Conservation (phyloP, 495 filamentous ascomycete genomes). For the Penicillium coprophilum region DNA sequence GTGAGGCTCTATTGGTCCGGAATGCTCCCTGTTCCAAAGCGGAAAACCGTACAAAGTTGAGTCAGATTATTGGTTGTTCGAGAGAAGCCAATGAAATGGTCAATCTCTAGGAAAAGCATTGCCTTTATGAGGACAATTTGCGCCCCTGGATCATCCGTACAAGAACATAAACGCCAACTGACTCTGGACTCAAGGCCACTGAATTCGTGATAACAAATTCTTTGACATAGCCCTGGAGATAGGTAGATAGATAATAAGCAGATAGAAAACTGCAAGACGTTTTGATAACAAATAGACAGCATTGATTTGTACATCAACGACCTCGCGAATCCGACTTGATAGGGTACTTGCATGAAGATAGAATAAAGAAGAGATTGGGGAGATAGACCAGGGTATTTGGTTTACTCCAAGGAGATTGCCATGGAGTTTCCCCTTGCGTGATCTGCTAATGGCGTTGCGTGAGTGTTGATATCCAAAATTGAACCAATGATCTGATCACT, state of each 20-base stretch:
- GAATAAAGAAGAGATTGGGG: not conserved
- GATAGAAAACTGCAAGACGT: not conserved
- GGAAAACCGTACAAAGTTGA: no score
- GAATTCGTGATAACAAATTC: not conserved
- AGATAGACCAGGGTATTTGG: not conserved
- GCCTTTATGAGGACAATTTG: not conserved
- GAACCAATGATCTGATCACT: not conserved
- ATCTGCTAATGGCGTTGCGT: slow-evolving; percentile 1
- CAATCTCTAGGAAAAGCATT: not conserved
- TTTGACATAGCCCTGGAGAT: not conserved
- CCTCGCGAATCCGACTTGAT: not conserved
- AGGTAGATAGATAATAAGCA: not conserved
- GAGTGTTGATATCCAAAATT: not conserved
- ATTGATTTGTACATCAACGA: not conserved
- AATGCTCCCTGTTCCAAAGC: no score
- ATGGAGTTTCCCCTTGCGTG: not conserved
- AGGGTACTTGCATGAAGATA: slow-evolving; percentile 1
- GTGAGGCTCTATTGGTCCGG: not conserved
- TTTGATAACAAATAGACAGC: not conserved
- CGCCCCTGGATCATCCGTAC: not conserved
- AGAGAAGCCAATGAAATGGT: not conserved
- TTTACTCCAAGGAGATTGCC: not conserved
- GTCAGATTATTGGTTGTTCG: not conserved
- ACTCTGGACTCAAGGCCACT: not conserved
- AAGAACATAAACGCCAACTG: not conserved